These are phyloP conservation scores for Cutaneotrichosporon cyanovorans DNA, from an alignment of 1,284 basidiomycete species.

Conservation along the genomic window DNA sequence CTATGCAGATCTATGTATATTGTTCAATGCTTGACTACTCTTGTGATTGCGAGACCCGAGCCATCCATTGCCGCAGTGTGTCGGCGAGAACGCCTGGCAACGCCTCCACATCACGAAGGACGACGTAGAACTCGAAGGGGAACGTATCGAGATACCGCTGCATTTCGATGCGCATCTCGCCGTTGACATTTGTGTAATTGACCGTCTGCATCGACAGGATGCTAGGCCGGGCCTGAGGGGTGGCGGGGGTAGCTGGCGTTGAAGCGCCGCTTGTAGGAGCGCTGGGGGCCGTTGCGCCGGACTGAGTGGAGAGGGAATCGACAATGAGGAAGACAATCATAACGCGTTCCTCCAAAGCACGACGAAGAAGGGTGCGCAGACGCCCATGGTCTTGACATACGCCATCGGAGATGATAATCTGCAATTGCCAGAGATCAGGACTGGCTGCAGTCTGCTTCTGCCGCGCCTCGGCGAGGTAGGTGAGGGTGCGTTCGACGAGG, in stretches of 20 bases:
- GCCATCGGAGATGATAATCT: conserved; percentile 98
- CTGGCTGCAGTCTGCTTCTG: conserved; percentile 61
- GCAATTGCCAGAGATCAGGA: conserved; percentile 86
- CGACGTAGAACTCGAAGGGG: conserved; percentile 97
- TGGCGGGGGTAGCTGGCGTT: conserved; percentile 6
- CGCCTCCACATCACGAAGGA: conserved; percentile 82
- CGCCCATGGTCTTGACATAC: conserved; percentile 93
- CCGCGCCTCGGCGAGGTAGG: conserved; percentile 66
- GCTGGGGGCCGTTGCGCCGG: conserved; percentile 24
- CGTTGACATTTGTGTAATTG: conserved; percentile 76
- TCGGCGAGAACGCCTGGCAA: conserved; percentile 86
- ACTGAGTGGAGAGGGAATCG: conserved; percentile 58
- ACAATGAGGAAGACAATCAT: conserved; percentile 97
- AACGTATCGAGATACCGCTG: conserved; percentile 89
- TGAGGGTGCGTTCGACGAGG: conserved; percentile 75
- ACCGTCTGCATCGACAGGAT: conserved; percentile 92
- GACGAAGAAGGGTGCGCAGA: conserved; percentile 70
- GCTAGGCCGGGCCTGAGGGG: conserved; percentile 21
- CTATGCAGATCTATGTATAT: conserved; percentile 1
- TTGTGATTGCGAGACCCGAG: conserved; percentile 41
- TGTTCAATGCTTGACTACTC: conserved; percentile 24
- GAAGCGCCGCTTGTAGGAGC: conserved; percentile 13
- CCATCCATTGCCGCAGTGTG: conserved; percentile 74
- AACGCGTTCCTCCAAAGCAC: conserved; percentile 82
- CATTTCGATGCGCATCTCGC: conserved; percentile 79